Conservation (phyloP, 306 rosid genomes). For the Urtica urens region DNA sequence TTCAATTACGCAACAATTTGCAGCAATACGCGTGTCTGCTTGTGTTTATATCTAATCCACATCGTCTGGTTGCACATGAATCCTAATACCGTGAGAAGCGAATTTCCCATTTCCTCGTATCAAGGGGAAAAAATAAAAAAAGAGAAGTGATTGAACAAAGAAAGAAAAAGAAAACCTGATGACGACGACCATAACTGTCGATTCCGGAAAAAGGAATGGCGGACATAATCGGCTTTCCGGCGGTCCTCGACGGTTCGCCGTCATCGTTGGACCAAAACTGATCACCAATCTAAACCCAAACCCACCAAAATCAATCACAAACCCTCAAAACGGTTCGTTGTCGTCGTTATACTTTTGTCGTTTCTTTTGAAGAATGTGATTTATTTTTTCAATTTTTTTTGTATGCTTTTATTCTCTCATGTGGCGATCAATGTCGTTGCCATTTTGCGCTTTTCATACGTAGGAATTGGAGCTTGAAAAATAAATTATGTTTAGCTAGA, state of each 20-base stretch:
- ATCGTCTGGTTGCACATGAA: too few relatives aligned
- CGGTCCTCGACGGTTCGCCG: slow-evolving; percentile 87
- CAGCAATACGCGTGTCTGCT: not conserved
- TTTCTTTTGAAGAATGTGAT: too few relatives aligned
- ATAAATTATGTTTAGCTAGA: too few relatives aligned
- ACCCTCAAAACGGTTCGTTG: too few relatives aligned
- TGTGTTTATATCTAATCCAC: not conserved
- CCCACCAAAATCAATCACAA: not conserved
- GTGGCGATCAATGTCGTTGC: too few relatives aligned
- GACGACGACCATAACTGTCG: slow-evolving; percentile 92
- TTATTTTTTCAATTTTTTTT: not conserved
- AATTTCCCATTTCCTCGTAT: too few relatives aligned
- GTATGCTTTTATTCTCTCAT: not conserved
- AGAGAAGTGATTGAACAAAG: not conserved
- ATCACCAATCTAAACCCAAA: slow-evolving; percentile 57
- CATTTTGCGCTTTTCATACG: too few relatives aligned
- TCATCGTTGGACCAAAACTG: slow-evolving; percentile 89
- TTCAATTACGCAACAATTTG: too few relatives aligned
- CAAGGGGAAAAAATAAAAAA: not conserved
- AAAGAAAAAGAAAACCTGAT: slow-evolving; percentile 39
- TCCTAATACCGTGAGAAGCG: too few relatives aligned
- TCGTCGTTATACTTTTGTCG: too few relatives aligned
- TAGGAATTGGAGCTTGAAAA: too few relatives aligned
- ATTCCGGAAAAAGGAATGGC: slow-evolving; percentile 76
- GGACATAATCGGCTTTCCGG: slow-evolving; percentile 82